These are phyloP conservation scores for Pneumocystis oryctolagi DNA, from an alignment of 1,139 yeast genomes.

Conservation along the genomic window DNA sequence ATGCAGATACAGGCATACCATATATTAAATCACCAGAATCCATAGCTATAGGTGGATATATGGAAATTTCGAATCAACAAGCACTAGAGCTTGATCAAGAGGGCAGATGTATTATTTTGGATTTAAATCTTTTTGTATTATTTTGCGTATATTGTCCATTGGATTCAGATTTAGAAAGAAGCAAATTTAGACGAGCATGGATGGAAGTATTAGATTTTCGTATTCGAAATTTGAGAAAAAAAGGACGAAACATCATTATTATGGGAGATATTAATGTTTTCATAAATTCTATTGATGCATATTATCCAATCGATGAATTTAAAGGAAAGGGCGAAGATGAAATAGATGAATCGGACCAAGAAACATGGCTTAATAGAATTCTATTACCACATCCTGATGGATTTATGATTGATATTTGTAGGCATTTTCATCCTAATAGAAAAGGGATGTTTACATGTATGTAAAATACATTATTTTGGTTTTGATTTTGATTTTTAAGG, in stretches of 20 bases:
- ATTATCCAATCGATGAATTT: conserved; percentile 30
- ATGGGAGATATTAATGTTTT: conserved; percentile 84
- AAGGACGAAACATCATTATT: conserved; percentile 48
- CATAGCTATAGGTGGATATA: conserved; percentile 57
- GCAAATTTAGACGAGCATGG: conserved; percentile 48
- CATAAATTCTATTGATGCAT: conserved; percentile 67
- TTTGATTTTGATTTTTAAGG: neutral
- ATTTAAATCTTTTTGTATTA: conserved; percentile 45
- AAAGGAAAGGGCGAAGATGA: conserved; percentile 16
- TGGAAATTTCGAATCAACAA: conserved; percentile 18
- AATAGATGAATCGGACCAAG: conserved; percentile 17
- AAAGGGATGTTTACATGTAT: conserved; percentile 61
- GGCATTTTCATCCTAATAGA: conserved; percentile 42
- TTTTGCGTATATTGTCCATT: conserved; percentile 88
- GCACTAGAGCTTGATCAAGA: conserved; percentile 54
- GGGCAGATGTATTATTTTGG: conserved; percentile 68
- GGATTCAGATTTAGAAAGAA: conserved; percentile 43
- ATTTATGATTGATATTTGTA: conserved; percentile 45
- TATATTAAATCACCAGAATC: conserved; percentile 15
- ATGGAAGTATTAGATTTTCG: conserved; percentile 45
- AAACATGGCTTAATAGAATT: conserved; percentile 11
- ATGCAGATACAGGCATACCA: conserved; percentile 8
- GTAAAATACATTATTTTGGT: neutral
- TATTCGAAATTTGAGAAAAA: conserved; percentile 35
- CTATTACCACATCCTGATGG: conserved; percentile 18